Base-by-base conservation (phyloP, 345 rosid genomes). In the Kernera saxatilis region DNA sequence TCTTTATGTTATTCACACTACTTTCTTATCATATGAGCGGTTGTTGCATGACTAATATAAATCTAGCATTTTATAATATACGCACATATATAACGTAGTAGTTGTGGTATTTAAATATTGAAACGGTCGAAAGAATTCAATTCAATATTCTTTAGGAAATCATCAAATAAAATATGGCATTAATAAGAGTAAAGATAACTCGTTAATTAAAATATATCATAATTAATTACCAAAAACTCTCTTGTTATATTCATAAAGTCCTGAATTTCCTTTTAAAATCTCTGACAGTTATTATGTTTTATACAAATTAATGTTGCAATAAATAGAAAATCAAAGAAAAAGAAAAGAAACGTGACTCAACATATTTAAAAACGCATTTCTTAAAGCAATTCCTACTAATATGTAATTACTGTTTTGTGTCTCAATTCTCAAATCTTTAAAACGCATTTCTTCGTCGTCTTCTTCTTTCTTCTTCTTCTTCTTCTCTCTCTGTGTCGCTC, bases 401-500 rank as follows among this genome's bases (percentile, higher is more conserved):
- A 59, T 19, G 58, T 73, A 60, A 23, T 68, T 68, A 68, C 70
- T 62, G 74, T 48, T 76, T 61, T 70, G 59, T 63, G 39, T 49
- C 13, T 43, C 29, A 59, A 65, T n/a, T 67, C 49, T 43, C 29
- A 59, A 65, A 22, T 67, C 49, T 46, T 36, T 22, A 39, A 55
- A 64, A 37, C 69, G 12, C 57, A 33, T 58, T 70, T 64, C 67
- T 64, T 23, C 59, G 8, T 33, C 67, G 62, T 69, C 66, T 67
- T n/a, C 57, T 48, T 30, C 72, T 35, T 71, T 26, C 64, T 44
- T 39, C 73, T 29, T 27, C 51, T n/a, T 52, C 58, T 15, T 40
- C 53, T 13, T 35, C 39, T 36, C 32, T 9, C 52, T 32, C 21
- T 52, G 12, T 35, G 13, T 59, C 8, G 19, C 17, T 41, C 23